phyloP scores from a whole-genome alignment of 495 filamentous ascomycete genomes.

The Talaromyces liani region DNA sequence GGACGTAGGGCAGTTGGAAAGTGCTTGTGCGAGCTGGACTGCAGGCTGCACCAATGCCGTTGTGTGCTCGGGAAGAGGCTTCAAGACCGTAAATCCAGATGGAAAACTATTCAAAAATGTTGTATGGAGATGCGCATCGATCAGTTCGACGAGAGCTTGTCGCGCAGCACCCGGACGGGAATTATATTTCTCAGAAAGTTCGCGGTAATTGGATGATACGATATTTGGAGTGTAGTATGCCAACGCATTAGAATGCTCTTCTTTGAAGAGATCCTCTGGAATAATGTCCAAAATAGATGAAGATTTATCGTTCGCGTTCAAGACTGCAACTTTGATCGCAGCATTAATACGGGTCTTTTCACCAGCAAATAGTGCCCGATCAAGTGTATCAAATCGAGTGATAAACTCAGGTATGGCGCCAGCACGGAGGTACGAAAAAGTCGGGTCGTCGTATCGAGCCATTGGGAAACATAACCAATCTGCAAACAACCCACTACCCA shows the following conservation, averaged over 20 bases:
- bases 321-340: constrained; percentile 58
- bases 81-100: constrained; percentile 68
- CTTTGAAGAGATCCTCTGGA: constrained; percentile 47
- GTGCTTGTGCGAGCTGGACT: constrained; percentile 58
- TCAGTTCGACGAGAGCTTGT: constrained; percentile 58
- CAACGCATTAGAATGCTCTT: constrained; percentile 60
- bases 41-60: constrained; percentile 64
- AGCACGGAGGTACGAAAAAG: constrained; percentile 63
- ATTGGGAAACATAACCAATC: constrained; percentile 81
- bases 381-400: constrained; percentile 66
- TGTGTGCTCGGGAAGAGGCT: constrained; percentile 66
- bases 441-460: constrained; percentile 65
- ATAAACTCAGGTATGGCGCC: constrained; percentile 60
- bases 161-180: constrained; percentile 51
- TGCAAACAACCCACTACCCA: constrained; percentile 78
- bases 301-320: constrained; percentile 38
- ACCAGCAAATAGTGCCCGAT: constrained; percentile 66
- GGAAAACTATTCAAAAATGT: constrained; percentile 77
- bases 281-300: constrained; percentile 54
- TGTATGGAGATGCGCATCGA: constrained; percentile 79
- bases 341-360: constrained; percentile 56
- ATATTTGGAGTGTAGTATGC: constrained; percentile 69
- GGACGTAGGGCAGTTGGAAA: constrained; percentile 63
- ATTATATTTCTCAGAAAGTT: constrained; percentile 54
- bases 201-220: constrained; percentile 55